Base-by-base conservation (phyloP, 257 asterid genomes). In the Fraxinus excelsior region DNA sequence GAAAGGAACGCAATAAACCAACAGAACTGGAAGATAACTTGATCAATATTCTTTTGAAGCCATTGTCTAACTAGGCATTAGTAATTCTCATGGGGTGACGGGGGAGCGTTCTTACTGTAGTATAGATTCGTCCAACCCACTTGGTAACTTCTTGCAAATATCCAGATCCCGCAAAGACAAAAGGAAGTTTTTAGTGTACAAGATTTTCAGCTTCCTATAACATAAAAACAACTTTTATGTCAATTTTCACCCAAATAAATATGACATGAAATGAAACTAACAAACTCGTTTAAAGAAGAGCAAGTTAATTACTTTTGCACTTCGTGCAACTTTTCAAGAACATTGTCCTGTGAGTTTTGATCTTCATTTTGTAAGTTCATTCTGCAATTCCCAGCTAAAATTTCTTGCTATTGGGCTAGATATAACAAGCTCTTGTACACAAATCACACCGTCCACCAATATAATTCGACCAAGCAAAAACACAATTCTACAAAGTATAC, bases 71-170 rank as follows among this genome's bases (percentile, higher is more conserved):
- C 71, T 40, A 73, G 23, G 32, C 72, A 16, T 38, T 37, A 31
- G 26, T 60, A 73, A 69, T 56, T 75, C 76, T 67, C 38, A 14
- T 32, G 64, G 74, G 42, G 70, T 58, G 29, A 66, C 12, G 29
- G 29, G 6, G 68, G 44, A 13, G 26, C 3, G 9, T 62, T 25
- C 71, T 49, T 69, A 94, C 98, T 97, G 87, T 31, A 78, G 71
- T 74, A 87, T 35, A 26, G 93, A 86, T 78, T 82, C 85, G 34
- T 85, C 88, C 67, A 90, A 86, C 37, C 87, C 92, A 78, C 83
- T 82, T n/a, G 98, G 97, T 74, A 92, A 84, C 86, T 86, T 92
- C 90, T 86, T 86, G 88, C 97, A 92, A 80, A 79, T 74, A 82
- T 92, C 96, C 90, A 86, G 79, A 76, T 84, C 80, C 56, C 90